phyloP scores from a whole-genome alignment of 352 stramenopile genomes.

The Pilasporangium apinafurcum region DNA sequence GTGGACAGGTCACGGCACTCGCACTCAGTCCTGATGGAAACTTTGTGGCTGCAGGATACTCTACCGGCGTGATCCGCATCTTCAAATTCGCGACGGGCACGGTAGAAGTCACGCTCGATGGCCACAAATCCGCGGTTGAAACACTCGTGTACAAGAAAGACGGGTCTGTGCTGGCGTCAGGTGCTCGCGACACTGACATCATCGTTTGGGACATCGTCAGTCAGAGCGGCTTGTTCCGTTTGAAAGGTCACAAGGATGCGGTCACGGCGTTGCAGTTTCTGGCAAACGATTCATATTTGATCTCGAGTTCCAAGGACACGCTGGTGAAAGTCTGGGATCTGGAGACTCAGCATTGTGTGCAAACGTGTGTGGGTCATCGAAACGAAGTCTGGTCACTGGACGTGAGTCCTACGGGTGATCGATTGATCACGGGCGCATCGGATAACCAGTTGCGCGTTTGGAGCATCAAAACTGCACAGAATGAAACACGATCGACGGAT shows the following conservation, averaged over 20 bases:
- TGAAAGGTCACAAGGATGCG: slow-evolving; percentile 91
- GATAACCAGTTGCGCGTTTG: slow-evolving; percentile 83
- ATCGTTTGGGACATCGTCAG: slow-evolving; percentile 93
- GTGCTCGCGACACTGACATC: slow-evolving; percentile 89
- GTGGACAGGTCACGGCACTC: slow-evolving; percentile 75
- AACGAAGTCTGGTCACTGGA: slow-evolving; percentile 91
- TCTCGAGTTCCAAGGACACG: slow-evolving; percentile 90
- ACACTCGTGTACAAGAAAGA: slow-evolving; percentile 69
- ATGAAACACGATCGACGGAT: slow-evolving; percentile 14
- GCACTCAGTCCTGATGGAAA: slow-evolving; percentile 69
- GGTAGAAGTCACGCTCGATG: slow-evolving; percentile 83
- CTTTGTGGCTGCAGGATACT: slow-evolving; percentile 82
- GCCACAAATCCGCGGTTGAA: slow-evolving; percentile 82
- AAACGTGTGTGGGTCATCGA: slow-evolving; percentile 91
- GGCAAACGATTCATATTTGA: slow-evolving; percentile 39
- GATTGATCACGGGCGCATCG: slow-evolving; percentile 70
- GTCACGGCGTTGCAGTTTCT: slow-evolving; percentile 89
- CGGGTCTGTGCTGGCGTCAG: slow-evolving; percentile 76
- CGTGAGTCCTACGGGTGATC: slow-evolving; percentile 51
- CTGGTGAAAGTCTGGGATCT: slow-evolving; percentile 94
- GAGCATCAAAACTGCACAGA: slow-evolving; percentile 23
- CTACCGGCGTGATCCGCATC: slow-evolving; percentile 66
- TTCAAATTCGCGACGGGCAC: slow-evolving; percentile 74
- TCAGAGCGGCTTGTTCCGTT: slow-evolving; percentile 84
- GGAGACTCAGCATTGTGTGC: slow-evolving; percentile 90